Base-by-base conservation (phyloP, 768 basidiomycete species). In the Gloeophyllum trabeum region DNA sequence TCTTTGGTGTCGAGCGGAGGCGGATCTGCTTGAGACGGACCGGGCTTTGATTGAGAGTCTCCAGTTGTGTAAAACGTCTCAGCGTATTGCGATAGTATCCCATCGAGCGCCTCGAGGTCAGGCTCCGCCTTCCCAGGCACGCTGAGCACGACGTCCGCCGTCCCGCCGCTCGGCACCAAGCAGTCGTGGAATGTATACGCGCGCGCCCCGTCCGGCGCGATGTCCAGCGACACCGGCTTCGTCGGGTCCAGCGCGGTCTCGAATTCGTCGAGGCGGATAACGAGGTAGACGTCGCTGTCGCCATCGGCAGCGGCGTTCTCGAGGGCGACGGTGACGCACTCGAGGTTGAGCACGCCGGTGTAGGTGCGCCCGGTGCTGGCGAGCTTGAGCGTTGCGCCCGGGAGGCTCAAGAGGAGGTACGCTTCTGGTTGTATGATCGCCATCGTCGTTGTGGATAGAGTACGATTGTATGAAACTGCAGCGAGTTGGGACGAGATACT, bases 41-140 rank as follows among this genome's bases (percentile, higher is more conserved):
- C 37, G 21, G 59, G 48, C 69, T 66, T 35, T 63, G 55, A 21
- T 58, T 47, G 28, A 51, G 56, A 12, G 20, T 43, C 36, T 42
- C 54, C 34, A 21, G 43, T 19, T 47, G 39, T 21, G 41, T 61
- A 55, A 32, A 61, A 59, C 24, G 73, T 61, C 6, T 73, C 68
- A 13, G 63, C 75, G 55, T 87, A 86, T 51, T 86, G 82, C 12
- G 70, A 57, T 4, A 87, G 52, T 24, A 86, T 68, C 20, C 75
- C 69, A 49, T 87, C 81, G 42, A 87, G 75, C 0, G 74, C 72
- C 42, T 76, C 75, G 23, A 78, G 45, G 47, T 81, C 79, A 45
- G 81, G 75, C 40, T 64, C 24, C 12, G 70, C 57, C 44, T 5
- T 52, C 52, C 30, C 18, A 46, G 28, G 63, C 64, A 7, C 66